Evolutionary conservation across 495 filamentous ascomycete genomes (phyloP), one percentile per base, ranked within the genome.

Genomic region (Hyaloscypha finlandica): DNA sequence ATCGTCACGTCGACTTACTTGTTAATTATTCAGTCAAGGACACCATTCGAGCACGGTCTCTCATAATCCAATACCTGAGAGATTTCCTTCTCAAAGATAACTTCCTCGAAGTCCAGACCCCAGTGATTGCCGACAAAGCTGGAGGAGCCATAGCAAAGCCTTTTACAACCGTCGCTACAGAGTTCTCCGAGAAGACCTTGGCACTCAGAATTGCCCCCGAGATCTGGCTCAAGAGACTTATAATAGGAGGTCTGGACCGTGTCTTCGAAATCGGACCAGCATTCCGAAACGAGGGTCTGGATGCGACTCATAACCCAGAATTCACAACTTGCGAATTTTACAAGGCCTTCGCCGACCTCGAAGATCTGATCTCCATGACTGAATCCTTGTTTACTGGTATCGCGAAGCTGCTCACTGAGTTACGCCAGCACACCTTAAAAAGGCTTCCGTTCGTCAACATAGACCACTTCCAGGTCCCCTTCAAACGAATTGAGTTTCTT

Each of bases 311-410:
- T 77, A 98, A 98, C 73, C 93, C 95, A 6, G 95, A 99, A 76
- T 99, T 97, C 79, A 93, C 90, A 30, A 97, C 90, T 39, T 97
- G 94, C 81, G 95, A 99, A 79, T 97, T 97, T 83, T 99, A 99
- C 77, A 85, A 89, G 60, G 87, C 92, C 14, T 97, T 93, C 71
- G 88, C 91, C 61, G 90, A 88, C 67, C 83, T 97, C 0, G 82
- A 88, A 45, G 88, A 92, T 39, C 80, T 99, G 31, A 92, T 97
- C 70, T 66, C 76, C 29, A 86, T 86, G 71, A 96, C 92, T 39
- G 91, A 94, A 73, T 75, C 79, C 2, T 76, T 96, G 19, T 79
- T 95, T 55, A 80, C 76, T 25, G 84, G 83, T 39, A 81, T 92
- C 16, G 84, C 85, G 12, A 55, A 76, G 8, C 81, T 83, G 67